These are phyloP conservation scores for Nemania bipapillata DNA, from an alignment of 2,329 filamentous ascomycete genomes.

Conservation along the genomic window DNA sequence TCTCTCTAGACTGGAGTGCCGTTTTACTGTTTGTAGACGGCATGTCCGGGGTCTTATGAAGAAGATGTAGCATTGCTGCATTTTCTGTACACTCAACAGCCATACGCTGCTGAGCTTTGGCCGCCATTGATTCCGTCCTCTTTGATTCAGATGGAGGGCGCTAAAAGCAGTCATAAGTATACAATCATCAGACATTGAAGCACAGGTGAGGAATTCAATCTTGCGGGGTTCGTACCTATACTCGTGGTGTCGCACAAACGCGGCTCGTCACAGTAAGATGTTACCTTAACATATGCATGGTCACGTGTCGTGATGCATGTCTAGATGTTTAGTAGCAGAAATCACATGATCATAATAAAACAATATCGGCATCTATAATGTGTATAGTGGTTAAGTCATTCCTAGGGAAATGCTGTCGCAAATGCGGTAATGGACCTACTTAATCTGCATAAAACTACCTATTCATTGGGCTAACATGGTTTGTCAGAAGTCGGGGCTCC, in stretches of 20 bases:
- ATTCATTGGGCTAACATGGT: too few relatives aligned
- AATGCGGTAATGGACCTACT: too few relatives aligned
- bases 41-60: conserved; percentile 45
- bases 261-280: not conserved
- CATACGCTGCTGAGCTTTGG: not conserved
- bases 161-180: not conserved
- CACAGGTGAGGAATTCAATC: not conserved
- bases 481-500: too few relatives aligned
- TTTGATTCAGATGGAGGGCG: not conserved
- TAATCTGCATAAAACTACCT: too few relatives aligned
- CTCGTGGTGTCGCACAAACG: not conserved
- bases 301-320: not conserved
- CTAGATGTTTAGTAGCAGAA: not conserved
- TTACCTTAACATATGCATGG: not conserved
- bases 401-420: too few relatives aligned
- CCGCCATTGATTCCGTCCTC: conserved; percentile 1
- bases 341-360: conserved; percentile 17
- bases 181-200: not conserved
- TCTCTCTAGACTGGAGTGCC: conserved; percentile 5
- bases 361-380: too few relatives aligned
- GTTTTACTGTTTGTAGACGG: conserved; percentile 37
- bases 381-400: too few relatives aligned
- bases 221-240: conserved; percentile 16
- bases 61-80: conserved; percentile 45
- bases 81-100: conserved; percentile 44